Percentiles rank a stretch among this genome's conserved stretches.
phyloP scores from a whole-genome alignment of 2,329 filamentous ascomycete genomes.

The Aaosphaeria arxii region DNA sequence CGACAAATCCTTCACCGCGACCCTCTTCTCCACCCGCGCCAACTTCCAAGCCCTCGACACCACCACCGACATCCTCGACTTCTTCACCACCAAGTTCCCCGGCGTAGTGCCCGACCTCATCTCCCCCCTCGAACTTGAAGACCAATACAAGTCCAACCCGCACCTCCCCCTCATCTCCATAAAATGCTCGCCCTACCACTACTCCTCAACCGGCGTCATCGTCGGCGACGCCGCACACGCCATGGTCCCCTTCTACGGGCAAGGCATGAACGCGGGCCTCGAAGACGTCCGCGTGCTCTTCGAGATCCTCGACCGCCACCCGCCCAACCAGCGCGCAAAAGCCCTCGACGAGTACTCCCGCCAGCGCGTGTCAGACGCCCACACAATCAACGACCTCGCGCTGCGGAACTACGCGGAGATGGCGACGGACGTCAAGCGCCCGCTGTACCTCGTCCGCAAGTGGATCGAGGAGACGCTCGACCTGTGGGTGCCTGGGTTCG shows the following conservation, averaged over 20 bases:
- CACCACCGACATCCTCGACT: constrained; percentile 59
- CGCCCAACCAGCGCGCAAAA: constrained; percentile 27
- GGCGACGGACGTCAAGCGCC: constrained; percentile 78
- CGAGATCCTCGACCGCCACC: constrained; percentile 70
- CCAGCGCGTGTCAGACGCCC: constrained; percentile 72
- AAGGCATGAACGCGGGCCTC: constrained; percentile 95
- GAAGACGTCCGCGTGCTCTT: constrained; percentile 93
- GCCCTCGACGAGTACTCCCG: constrained; percentile 73
- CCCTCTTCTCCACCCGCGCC: constrained; percentile 76
- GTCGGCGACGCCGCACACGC: constrained; percentile 93
- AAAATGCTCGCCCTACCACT: constrained; percentile 89
- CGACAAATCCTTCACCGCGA: constrained; percentile 92
- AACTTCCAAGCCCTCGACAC: constrained; percentile 68
- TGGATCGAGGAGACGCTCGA: constrained; percentile 80
- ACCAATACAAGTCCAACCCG: constrained; percentile 77
- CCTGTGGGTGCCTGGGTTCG: constrained; percentile 69
- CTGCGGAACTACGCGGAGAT: constrained; percentile 92
- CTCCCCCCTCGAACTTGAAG: constrained; percentile 61
- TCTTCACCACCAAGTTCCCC: constrained; percentile 83
- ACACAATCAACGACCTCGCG: constrained; percentile 89
- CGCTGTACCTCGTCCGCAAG: constrained; percentile 77
- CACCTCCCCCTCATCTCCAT: constrained; percentile 91
- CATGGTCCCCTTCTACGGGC: constrained; percentile 97
- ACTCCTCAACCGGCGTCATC: constrained; percentile 72
- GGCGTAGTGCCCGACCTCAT: constrained; percentile 73